Base-by-base conservation (phyloP, 441 rosid species). In the Jatropha podagrica region DNA sequence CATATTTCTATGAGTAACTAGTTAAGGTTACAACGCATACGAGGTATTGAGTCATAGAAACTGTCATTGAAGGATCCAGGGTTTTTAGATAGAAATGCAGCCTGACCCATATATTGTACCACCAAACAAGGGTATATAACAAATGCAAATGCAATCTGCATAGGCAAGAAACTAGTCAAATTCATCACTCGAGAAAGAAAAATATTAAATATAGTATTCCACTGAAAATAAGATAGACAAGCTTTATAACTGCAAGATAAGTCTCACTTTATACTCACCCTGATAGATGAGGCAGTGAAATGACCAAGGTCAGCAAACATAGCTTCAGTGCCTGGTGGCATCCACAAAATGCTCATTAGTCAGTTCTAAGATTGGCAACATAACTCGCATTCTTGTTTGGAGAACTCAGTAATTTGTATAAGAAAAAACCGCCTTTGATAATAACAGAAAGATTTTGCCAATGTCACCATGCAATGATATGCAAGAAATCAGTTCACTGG, bases 291-390 rank as follows among this genome's bases (percentile, higher is more conserved):
- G 82, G 93, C 87, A 74, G 93, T 91, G 84, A 93, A 95, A 84
- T 93, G 97, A 83, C 99, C 99, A 81, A 95, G 91, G 83, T 93
- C 92, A 32, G 98, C 94, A 81, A 87, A 93, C 96, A 95, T 93
- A 76, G 97, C 99, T 87, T 91, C 97, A 76, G 97, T 87, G 72
- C 99, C 99, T 95, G 91, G 74, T 79, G 72, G 85, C 67, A 78
- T 76, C 78, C 80, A 81, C 64, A 42, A 76, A 79, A 51, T 69
- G 73, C 62, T 83, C 69, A 82, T 58, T 49, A 59, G 52, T 70
- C 17, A 55, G 59, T 62, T 65, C 17, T 10, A 69, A 20, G 65
- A 64, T 55, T 68, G 23, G 61, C 54, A 49, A 66, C 13, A 46
- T n/a, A 61, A 75, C 41, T 69, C 38, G 26, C 11, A 61, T 55